Percentiles rank a stretch among this genome's conserved stretches.
Conservation (phyloP, 176 grass and related monocot genomes). For the Musa troglodytarum region DNA sequence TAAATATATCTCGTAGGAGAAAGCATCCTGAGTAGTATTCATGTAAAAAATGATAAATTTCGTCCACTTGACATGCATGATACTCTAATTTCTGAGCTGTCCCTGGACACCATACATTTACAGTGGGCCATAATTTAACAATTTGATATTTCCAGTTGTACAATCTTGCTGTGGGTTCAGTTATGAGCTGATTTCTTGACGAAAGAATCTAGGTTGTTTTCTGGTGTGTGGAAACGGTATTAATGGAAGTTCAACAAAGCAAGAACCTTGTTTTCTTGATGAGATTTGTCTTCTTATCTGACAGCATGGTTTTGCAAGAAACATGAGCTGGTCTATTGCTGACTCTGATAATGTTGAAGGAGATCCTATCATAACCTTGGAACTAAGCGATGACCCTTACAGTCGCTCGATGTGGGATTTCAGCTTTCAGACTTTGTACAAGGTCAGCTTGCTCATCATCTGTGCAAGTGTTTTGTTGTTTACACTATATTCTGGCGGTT, state of each 20-base stretch:
- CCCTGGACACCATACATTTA: neutral
- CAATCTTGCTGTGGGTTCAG: neutral
- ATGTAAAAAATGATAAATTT: neutral
- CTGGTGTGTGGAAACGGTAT: neutral
- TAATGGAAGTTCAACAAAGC: neutral
- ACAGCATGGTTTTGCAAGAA: slow-evolving; percentile 93
- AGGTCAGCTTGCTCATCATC: slow-evolving; percentile 32
- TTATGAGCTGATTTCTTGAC: neutral
- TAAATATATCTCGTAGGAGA: neutral
- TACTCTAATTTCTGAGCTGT: neutral
- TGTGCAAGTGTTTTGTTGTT: neutral
- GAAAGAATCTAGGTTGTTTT: neutral
- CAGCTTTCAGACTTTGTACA: slow-evolving; percentile 92
- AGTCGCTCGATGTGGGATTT: slow-evolving; percentile 98
- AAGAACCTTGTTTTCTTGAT: neutral
- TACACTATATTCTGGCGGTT: neutral
- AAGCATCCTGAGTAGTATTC: neutral
- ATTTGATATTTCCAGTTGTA: neutral
- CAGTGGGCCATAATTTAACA: neutral
- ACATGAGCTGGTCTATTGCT: slow-evolving; percentile 82
- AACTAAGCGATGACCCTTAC: slow-evolving; percentile 76
- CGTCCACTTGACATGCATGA: neutral
- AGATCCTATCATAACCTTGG: slow-evolving; percentile 64
- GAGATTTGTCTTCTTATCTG: neutral
- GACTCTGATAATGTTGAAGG: slow-evolving; percentile 66